Evolutionary conservation across 2,329 filamentous ascomycete genomes (phyloP).

Genomic region (Ramularia endophylla): DNA sequence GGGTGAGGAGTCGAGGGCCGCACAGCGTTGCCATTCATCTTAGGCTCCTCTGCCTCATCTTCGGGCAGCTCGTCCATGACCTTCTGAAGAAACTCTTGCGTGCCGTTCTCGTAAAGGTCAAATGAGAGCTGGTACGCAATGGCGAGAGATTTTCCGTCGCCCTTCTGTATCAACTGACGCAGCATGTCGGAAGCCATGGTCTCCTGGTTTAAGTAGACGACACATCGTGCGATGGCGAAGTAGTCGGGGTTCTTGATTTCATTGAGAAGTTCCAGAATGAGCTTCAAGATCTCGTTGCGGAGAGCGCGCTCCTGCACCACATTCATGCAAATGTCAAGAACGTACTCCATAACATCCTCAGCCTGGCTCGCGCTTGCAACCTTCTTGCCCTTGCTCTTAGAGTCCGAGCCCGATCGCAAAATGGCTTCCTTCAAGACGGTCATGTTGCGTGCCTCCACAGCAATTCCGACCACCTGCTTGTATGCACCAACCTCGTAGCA

Average conservation of each 20-base stretch:
- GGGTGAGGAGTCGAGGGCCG: slow-evolving; percentile 28
- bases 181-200: slow-evolving; percentile 85
- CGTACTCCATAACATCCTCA: slow-evolving; percentile 95
- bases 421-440: slow-evolving; percentile 83
- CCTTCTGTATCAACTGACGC: slow-evolving; percentile 70
- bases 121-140: slow-evolving; percentile 97
- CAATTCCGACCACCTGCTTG: slow-evolving; percentile 93
- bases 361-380: slow-evolving; percentile 54
- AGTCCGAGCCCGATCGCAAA: slow-evolving; percentile 79
- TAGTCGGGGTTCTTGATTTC: slow-evolving; percentile 91
- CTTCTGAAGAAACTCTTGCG: slow-evolving; percentile 90
- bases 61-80: slow-evolving; percentile 74
- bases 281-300: slow-evolving; percentile 73
- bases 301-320: slow-evolving; percentile 90
- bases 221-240: slow-evolving; percentile 96
- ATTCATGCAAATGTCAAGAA: slow-evolving; percentile 93
- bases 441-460: slow-evolving; percentile 88
- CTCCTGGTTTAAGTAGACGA: slow-evolving; percentile 90
- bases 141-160: slow-evolving; percentile 70
- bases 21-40: slow-evolving; percentile 34
- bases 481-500: slow-evolving; percentile 84
- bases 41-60: slow-evolving; percentile 39
- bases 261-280: slow-evolving; percentile 93
- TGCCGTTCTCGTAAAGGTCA: slow-evolving; percentile 96
- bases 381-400: slow-evolving; percentile 60